phyloP scores from a whole-genome alignment of 164 flowering plant species.

The Saururus chinensis region DNA sequence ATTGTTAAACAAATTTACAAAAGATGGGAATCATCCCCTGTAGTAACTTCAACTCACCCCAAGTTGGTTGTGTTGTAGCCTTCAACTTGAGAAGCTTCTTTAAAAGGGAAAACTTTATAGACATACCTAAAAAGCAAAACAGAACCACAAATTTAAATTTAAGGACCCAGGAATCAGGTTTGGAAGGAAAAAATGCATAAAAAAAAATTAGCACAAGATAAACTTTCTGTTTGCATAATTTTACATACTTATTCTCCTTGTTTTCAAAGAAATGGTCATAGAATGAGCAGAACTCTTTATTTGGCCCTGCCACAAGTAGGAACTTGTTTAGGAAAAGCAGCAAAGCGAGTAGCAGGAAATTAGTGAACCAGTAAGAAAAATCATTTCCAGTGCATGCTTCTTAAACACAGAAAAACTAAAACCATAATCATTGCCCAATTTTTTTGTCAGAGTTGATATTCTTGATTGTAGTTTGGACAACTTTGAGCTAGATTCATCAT shows the following conservation, averaged over 20 bases:
- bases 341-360: not conserved
- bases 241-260: conserved; percentile 75
- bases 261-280: conserved; percentile 76
- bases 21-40: no score
- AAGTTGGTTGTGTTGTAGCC: conserved; percentile 65
- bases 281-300: conserved; percentile 89
- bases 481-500: conserved; percentile 72
- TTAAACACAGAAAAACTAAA: not conserved
- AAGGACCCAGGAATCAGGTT: no score
- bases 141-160: not conserved
- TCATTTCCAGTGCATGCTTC: not conserved
- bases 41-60: conserved; percentile 40
- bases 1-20: no score
- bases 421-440: conserved; percentile 79
- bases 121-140: conserved; percentile 48
- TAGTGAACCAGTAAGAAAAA: not conserved
- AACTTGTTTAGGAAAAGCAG: not conserved
- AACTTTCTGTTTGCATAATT: conserved; percentile 4
- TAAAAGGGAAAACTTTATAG: conserved; percentile 92
- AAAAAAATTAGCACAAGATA: conserved; percentile 1
- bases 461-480: conserved; percentile 77
- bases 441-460: conserved; percentile 68
- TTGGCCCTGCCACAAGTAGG: no score
- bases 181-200: no score
- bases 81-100: conserved; percentile 89